Base-by-base conservation (phyloP, 345 rosid genomes). In the Passiflora organensis region DNA sequence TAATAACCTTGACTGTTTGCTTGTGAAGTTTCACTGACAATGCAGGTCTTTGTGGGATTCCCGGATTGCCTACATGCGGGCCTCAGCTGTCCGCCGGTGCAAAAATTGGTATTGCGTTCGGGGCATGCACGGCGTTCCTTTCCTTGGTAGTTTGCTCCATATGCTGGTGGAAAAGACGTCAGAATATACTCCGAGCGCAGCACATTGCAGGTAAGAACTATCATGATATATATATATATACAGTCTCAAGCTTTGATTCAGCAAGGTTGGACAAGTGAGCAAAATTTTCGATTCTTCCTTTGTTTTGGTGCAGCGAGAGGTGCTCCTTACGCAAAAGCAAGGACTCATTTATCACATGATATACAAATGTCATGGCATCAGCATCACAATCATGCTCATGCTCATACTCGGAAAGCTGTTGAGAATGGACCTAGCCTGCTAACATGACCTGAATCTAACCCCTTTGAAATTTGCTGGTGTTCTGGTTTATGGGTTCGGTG, bases 311-410 rank as follows among this genome's bases (percentile, higher is more conserved):
- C 88, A 93, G 99, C 80, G 36, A 83, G 97, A 83, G 97, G 91
- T 45, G 97, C 99, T 51, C 96, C 99, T 1, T 93, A 89, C 67
- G 99, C 97, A n/a, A 93, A 93, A 70, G 75, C 89, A 55, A 80
- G 97, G 72, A 94, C 99, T 20, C 74, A 85, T 0, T 62, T 75
- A 43, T 76, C 94, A 1, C 84, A 84, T 56, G 96, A 89, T 72
- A 89, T 89, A 39, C 97, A 89, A 66, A 65, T 89, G 91, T 53
- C 86, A 50, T 82, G 89, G 76, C 81, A 86, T 48, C 65, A 83
- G n/a, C n/a, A n/a, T n/a, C n/a, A n/a, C n/a, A n/a, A n/a, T n/a
- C n/a, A n/a, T n/a, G n/a, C n/a, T 72, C 77, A 79, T 2, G 81
- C 76, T 41, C 72, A 86, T 54, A 75, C 90, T 52, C 85, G 84